These are phyloP conservation scores for Corylus avellana DNA, from an alignment of 306 rosid species.

Conservation along the genomic window DNA sequence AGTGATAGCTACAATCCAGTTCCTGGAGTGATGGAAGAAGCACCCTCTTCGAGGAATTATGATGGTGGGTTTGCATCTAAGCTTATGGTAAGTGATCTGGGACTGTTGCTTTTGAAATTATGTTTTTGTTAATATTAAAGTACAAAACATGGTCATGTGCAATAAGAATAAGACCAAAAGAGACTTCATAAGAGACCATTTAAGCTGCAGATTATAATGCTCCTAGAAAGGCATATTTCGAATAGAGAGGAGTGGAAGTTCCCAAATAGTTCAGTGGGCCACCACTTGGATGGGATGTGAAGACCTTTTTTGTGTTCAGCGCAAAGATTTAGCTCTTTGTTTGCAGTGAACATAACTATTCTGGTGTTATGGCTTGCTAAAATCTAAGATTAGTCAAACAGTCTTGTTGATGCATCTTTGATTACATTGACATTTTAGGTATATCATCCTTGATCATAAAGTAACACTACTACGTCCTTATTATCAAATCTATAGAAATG, in stretches of 20 bases:
- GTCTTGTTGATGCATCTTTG: background rate
- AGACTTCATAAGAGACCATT: conserved; percentile 1
- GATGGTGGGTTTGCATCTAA: conserved; percentile 91
- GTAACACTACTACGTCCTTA: background rate
- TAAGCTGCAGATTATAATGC: background rate
- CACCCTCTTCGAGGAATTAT: conserved; percentile 87
- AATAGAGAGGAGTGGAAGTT: background rate
- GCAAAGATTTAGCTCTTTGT: background rate
- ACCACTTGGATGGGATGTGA: conserved; percentile 1
- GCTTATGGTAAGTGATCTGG: conserved; percentile 70
- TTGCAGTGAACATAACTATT: background rate
- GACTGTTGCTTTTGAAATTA: background rate
- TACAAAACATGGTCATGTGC: background rate
- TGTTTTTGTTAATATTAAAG: background rate
- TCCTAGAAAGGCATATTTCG: conserved; percentile 5
- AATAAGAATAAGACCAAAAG: background rate
- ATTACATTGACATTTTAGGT: background rate
- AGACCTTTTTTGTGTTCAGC: background rate
- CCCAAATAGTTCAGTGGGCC: background rate
- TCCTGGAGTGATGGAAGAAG: conserved; percentile 91
- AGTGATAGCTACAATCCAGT: conserved; percentile 96
- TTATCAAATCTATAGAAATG: background rate
- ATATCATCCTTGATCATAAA: background rate
- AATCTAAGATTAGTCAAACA: background rate
- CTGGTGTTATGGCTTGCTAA: background rate